These are phyloP conservation scores for Saccharum spontaneum DNA, from an alignment of 176 grass and related monocot species.

Conservation along the genomic window DNA sequence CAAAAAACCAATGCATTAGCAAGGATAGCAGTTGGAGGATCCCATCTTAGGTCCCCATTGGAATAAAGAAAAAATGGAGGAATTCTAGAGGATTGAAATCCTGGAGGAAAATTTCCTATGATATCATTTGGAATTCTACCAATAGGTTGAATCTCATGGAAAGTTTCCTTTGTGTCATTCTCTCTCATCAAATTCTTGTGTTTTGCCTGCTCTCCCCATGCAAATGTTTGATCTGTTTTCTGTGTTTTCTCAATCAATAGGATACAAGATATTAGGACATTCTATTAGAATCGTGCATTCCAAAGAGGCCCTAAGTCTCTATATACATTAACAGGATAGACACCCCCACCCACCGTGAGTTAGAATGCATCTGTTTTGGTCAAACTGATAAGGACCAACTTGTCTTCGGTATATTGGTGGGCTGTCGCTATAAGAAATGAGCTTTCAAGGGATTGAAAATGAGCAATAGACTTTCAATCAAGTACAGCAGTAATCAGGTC, in stretches of 20 bases:
- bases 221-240: background rate
- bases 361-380: background rate
- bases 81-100: background rate
- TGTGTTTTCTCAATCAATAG: background rate
- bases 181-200: background rate
- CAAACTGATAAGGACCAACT: conserved; percentile 18
- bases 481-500: conserved; percentile 3
- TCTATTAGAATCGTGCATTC: background rate
- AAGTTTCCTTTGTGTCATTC: background rate
- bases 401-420: background rate
- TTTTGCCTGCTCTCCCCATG: background rate
- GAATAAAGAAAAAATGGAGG: background rate
- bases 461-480: background rate
- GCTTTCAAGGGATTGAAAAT: conserved; percentile 1
- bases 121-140: background rate
- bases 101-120: background rate
- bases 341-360: background rate
- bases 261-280: background rate
- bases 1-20: background rate
- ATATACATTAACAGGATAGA: background rate
- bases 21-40: background rate
- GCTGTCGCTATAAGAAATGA: conserved; percentile 26
- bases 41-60: background rate
- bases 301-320: background rate
- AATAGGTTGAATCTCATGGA: background rate